Evolutionary conservation across 192 early-diverging fungal genomes (phyloP).

Genomic region (Backusella tuberculispora): DNA sequence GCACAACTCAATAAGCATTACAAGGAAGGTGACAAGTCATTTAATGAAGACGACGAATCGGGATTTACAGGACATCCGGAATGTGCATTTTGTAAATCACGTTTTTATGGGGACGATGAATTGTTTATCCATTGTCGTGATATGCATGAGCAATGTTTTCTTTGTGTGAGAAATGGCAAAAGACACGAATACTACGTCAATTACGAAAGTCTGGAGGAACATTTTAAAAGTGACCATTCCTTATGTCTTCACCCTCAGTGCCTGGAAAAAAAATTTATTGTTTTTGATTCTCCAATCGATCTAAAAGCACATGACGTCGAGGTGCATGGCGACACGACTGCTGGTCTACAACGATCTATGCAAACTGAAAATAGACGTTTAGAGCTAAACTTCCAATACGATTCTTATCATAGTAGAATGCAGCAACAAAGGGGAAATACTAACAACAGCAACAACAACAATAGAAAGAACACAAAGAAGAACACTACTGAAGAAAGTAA

Average conservation of each 20-base stretch:
- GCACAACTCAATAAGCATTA: slow-evolving; percentile 78
- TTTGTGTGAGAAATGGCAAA: slow-evolving; percentile 71
- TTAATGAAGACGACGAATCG: slow-evolving; percentile 53
- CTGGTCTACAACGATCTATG: slow-evolving; percentile 39
- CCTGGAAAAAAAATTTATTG: slow-evolving; percentile 94
- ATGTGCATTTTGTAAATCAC: slow-evolving; percentile 84
- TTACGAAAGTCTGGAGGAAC: slow-evolving; percentile 73
- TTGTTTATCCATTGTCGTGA: slow-evolving; percentile 94
- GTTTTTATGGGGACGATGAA: slow-evolving; percentile 91
- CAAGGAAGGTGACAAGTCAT: slow-evolving; percentile 63
- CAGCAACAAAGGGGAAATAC: slow-evolving; percentile 14
- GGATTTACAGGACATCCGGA: slow-evolving; percentile 86
- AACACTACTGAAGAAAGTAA: background rate
- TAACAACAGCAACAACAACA: background rate
- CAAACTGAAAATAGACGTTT: slow-evolving; percentile 40
- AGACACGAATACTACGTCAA: slow-evolving; percentile 88
- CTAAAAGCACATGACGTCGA: slow-evolving; percentile 84
- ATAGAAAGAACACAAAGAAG: background rate
- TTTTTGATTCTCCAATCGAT: slow-evolving; percentile 93
- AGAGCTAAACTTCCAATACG: slow-evolving; percentile 37
- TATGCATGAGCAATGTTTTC: slow-evolving; percentile 92
- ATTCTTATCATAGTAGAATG: slow-evolving; percentile 10
- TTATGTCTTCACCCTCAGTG: slow-evolving; percentile 80
- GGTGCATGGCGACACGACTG: slow-evolving; percentile 37
- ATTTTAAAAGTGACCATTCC: slow-evolving; percentile 83